Conservation (phyloP, 768 basidiomycete genomes). For the Tulasnella calospora region DNA sequence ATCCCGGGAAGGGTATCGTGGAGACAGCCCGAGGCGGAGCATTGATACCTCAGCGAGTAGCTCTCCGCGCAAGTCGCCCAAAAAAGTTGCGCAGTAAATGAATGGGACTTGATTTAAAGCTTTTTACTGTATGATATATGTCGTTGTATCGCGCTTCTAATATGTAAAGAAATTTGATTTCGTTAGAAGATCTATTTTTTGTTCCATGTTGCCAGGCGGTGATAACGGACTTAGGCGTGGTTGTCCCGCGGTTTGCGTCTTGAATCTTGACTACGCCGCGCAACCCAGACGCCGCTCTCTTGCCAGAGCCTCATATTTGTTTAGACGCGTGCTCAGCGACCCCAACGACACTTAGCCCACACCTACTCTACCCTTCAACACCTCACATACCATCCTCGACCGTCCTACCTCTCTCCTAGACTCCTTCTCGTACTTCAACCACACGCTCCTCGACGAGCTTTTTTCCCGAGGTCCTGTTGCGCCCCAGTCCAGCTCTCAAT, state of each 20-base stretch:
- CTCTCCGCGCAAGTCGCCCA: neutral
- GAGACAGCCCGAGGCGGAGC: neutral
- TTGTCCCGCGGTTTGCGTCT: neutral
- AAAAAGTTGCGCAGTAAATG: neutral
- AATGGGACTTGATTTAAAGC: neutral
- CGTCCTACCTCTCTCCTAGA: neutral
- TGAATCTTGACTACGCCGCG: conserved; percentile 5
- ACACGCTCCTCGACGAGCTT: conserved; percentile 5
- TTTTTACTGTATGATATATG: neutral
- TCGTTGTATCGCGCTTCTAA: neutral
- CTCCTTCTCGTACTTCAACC: neutral
- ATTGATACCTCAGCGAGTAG: neutral
- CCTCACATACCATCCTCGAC: conserved; percentile 5
- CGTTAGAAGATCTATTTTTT: neutral
- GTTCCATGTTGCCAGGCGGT: neutral
- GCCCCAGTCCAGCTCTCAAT: conserved; percentile 11
- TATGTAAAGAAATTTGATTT: neutral
- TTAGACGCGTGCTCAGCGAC: conserved; percentile 11
- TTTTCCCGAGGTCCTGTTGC: conserved; percentile 11
- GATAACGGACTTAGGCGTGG: neutral
- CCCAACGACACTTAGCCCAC: conserved; percentile 3
- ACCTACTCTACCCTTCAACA: conserved; percentile 5
- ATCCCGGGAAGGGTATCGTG: neutral
- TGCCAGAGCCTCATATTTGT: conserved; percentile 6
- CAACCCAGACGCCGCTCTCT: conserved; percentile 11